Conservation (phyloP, 2,329 filamentous ascomycete species). For the Colletotrichum euphorbiae region DNA sequence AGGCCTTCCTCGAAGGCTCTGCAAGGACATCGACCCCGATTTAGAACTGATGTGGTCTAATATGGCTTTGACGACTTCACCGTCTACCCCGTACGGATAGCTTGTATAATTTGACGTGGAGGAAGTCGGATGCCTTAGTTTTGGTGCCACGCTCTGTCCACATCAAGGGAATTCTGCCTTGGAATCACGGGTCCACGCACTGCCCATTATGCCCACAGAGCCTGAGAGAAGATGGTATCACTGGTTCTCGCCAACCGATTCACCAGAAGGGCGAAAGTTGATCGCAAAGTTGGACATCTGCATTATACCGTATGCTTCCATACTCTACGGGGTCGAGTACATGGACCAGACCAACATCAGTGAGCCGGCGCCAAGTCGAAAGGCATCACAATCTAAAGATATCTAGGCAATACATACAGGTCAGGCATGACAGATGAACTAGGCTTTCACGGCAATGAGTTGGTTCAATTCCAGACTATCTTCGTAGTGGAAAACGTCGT, state of each 20-base stretch:
- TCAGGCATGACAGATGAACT: constrained; percentile 33
- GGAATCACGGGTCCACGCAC: not conserved
- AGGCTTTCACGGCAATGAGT: constrained; percentile 20
- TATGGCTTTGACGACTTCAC: constrained; percentile 19
- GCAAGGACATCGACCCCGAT: not conserved
- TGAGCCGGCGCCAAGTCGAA: constrained; percentile 41
- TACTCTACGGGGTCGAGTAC: constrained; percentile 68
- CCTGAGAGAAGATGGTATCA: constrained; percentile 42
- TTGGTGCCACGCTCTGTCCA: not conserved
- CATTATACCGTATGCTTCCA: constrained; percentile 66
- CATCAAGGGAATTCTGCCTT: not conserved
- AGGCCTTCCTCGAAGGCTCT: not conserved
- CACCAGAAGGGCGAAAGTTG: constrained; percentile 60
- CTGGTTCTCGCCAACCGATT: constrained; percentile 64
- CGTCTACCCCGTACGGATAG: no score
- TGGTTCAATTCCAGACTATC: constrained; percentile 26
- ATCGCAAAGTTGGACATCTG: constrained; percentile 67
- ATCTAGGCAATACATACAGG: constrained; percentile 21
- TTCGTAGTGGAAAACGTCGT: constrained; percentile 57
- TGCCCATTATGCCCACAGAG: constrained; percentile 6
- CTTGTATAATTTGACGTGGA: not conserved
- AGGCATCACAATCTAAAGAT: not conserved
- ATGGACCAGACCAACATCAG: constrained; percentile 67
- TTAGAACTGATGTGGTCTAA: constrained; percentile 25
- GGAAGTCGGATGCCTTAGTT: not conserved